A percentile compares a stretch with the other conserved stretches of the same genome.
Evolutionary conservation across 805 yeast species (phyloP).

Genomic region (Cyberlindnera euphorbiae): DNA sequence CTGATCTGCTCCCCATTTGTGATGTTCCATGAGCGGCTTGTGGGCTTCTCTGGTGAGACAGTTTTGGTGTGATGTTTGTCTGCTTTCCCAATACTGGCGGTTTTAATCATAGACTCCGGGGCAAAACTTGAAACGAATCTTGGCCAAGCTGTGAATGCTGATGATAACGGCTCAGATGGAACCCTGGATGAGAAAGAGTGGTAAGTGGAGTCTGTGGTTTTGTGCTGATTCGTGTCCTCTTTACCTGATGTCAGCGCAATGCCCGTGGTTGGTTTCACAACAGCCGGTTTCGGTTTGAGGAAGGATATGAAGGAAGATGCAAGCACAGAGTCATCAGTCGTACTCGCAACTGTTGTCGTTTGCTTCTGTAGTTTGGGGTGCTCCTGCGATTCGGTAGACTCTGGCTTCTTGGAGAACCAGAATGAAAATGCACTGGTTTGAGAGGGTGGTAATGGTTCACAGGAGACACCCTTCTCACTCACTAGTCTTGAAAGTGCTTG

Average conservation of each 20-base stretch:
- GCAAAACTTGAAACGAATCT: constrained; percentile 1
- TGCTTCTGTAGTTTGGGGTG: too few species aligned
- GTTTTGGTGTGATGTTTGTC: background rate
- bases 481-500: constrained; percentile 15
- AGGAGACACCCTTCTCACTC: too few species aligned
- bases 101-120: constrained; percentile 4
- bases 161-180: too few species aligned
- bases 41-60: background rate
- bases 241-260: too few species aligned
- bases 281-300: constrained; percentile 3
- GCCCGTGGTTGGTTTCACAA: too few species aligned
- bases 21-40: constrained; percentile 4
- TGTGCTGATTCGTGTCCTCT: too few species aligned
- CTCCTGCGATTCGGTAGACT: too few species aligned
- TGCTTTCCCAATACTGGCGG: constrained; percentile 8
- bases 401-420: constrained; percentile 13
- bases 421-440: constrained; percentile 6
- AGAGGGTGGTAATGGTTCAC: constrained; percentile 3
- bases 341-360: too few species aligned
- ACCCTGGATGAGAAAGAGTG: too few species aligned
- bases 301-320: too few species aligned
- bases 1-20: constrained; percentile 11
- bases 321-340: too few species aligned
- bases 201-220: too few species aligned
- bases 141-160: constrained; percentile 3